phyloP scores from a whole-genome alignment of 306 rosid species.

The Pyrus betulifolia region DNA sequence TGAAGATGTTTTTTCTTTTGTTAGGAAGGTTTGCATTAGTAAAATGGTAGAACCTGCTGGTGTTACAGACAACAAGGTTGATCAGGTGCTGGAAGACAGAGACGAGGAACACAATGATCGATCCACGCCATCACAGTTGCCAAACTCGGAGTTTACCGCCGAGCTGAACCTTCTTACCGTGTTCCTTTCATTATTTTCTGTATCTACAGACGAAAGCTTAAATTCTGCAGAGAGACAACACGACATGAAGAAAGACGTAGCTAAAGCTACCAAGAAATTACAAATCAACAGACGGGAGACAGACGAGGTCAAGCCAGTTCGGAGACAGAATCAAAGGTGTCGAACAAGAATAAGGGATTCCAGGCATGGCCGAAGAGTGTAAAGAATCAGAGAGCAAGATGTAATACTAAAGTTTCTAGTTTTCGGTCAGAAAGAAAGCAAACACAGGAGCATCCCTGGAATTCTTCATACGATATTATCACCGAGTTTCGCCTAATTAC shows the following conservation, averaged over 20 bases:
- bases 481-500: neutral
- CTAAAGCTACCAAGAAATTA: constrained; percentile 7
- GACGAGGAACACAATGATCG: constrained; percentile 8
- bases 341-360: constrained; percentile 28
- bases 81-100: constrained; percentile 5
- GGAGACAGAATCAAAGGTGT: constrained; percentile 4
- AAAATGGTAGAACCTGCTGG: constrained; percentile 17
- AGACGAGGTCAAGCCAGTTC: constrained; percentile 24
- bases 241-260: neutral
- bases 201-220: constrained; percentile 17
- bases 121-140: neutral
- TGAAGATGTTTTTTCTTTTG: neutral
- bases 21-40: neutral
- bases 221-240: neutral
- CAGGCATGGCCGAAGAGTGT: constrained; percentile 42
- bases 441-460: too few species aligned
- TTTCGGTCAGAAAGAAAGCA: neutral
- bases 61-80: constrained; percentile 11
- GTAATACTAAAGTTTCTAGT: neutral
- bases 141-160: constrained; percentile 13
- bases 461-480: too few species aligned
- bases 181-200: constrained; percentile 28
- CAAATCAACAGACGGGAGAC: constrained; percentile 10
- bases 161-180: constrained; percentile 48
- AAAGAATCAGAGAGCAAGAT: neutral